These are phyloP conservation scores for Trichosanthes truncata DNA, from an alignment of 306 rosid species.

Conservation along the genomic window DNA sequence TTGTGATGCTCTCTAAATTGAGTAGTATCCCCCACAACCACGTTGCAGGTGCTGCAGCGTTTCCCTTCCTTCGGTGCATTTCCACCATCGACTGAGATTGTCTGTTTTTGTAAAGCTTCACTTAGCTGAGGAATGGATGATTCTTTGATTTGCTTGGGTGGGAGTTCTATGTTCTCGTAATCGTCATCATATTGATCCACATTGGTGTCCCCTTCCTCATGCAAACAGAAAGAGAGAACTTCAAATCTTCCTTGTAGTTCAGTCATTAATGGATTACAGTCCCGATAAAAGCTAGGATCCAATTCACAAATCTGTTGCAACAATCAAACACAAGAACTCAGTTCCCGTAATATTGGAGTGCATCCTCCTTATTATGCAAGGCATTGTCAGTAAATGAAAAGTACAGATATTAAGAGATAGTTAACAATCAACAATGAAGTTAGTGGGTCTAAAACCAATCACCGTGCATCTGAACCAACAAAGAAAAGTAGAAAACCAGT, in stretches of 20 bases:
- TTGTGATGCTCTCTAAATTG: slow-evolving; percentile 77
- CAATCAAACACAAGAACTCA: neutral
- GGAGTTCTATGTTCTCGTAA: slow-evolving; percentile 22
- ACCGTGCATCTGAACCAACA: neutral
- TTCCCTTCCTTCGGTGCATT: slow-evolving; percentile 39
- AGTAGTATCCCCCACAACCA: slow-evolving; percentile 43
- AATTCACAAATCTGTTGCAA: slow-evolving; percentile 52
- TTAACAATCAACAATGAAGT: neutral
- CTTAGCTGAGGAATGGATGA: slow-evolving; percentile 35
- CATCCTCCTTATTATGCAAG: neutral
- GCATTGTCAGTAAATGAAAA: neutral
- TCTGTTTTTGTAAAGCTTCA: slow-evolving; percentile 54
- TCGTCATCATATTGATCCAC: slow-evolving; percentile 62
- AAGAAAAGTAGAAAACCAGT: neutral
- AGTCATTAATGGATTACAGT: slow-evolving; percentile 59
- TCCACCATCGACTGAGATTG: slow-evolving; percentile 30
- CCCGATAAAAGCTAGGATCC: slow-evolving; percentile 80
- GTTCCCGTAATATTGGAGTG: neutral
- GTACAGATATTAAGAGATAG: neutral
- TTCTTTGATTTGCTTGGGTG: slow-evolving; percentile 21
- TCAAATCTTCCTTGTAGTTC: slow-evolving; percentile 70
- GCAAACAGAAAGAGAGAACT: slow-evolving; percentile 70
- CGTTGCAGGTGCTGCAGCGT: slow-evolving; percentile 69
- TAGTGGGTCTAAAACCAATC: neutral
- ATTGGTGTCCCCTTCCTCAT: slow-evolving; percentile 61